Base-by-base conservation (phyloP, 106 monocot species). In the Allium sativum region DNA sequence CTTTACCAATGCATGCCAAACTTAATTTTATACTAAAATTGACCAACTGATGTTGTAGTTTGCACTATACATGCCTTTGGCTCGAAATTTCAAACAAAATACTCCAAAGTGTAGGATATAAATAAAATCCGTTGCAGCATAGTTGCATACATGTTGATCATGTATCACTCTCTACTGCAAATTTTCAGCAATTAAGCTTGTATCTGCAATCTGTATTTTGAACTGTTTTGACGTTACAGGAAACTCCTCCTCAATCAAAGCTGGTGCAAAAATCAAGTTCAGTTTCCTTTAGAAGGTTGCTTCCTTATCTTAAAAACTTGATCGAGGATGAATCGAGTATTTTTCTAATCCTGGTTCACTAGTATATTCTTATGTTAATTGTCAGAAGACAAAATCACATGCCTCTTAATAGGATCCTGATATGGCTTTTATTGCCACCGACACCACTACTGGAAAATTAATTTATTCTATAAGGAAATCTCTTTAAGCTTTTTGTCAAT, bases 401-500 rank as follows among this genome's bases (percentile, higher is more conserved):
- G 8, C 47, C 47, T 47, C 12, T 47, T 47, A 47, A 8, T 22
- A 19, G 19, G 10, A 21, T 19, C 56, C 31, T 56, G 19, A n/a
- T 10, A 19, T 56, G 19, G 19, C 10, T 56, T 12, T 22, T 10
- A 56, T 7, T 7, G 31, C 31, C 19, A 21, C 21, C 10, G 19
- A 9, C 31, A 18, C 10, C 8, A 53, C 19, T 8, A 17, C 53
- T 12, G n/a, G 19, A 53, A 17, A 8, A 53, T 8, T 13, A 18
- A 53, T 18, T 53, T 53, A 19, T 8, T 7, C 42, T 61, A 17
- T 46, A 47, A 64, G 64, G 45, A n/a, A 12, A 12, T 64, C n/a
- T 64, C 48, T 31, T n/a, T 31, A 64, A 12, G 62, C 18, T 64
- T 50, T 13, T 18, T 7, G 13, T 64, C 50, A 44, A 64, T 48